These are phyloP conservation scores for Solanum tacnaense DNA, from an alignment of 257 asterid species.

Conservation along the genomic window DNA sequence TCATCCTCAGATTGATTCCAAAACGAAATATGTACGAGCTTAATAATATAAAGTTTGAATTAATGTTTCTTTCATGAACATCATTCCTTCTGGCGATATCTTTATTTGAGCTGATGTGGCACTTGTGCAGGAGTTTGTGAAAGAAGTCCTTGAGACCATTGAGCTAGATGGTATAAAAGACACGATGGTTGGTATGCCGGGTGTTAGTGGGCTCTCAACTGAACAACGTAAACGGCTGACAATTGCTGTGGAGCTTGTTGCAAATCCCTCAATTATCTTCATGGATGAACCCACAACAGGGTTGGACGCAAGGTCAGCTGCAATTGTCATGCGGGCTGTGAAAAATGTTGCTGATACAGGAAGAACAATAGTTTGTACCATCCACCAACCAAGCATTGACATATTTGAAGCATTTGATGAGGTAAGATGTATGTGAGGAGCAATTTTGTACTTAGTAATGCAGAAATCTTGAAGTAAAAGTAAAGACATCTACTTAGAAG, in stretches of 20 bases:
- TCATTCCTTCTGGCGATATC: background rate
- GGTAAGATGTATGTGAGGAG: background rate
- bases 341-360: conserved; percentile 48
- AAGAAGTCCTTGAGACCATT: conserved; percentile 43
- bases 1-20: conserved; percentile 24
- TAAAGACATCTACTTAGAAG: background rate
- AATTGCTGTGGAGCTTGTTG: conserved; percentile 52
- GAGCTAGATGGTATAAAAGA: conserved; percentile 45
- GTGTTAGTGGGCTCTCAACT: conserved; percentile 38
- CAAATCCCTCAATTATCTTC: conserved; percentile 49
- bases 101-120: background rate
- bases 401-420: conserved; percentile 48
- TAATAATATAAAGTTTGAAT: background rate
- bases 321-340: conserved; percentile 51
- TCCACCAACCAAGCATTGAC: conserved; percentile 52
- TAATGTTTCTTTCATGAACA: background rate
- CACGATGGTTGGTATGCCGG: conserved; percentile 41
- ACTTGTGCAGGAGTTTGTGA: conserved; percentile 35
- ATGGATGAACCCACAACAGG: conserved; percentile 62
- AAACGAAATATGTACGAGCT: conserved; percentile 28
- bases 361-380: conserved; percentile 55
- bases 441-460: background rate
- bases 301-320: conserved; percentile 55
- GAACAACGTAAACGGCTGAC: conserved; percentile 54
- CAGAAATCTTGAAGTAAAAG: background rate